Conservation (phyloP, 345 rosid species). For the Euphorbia pulcherrima region DNA sequence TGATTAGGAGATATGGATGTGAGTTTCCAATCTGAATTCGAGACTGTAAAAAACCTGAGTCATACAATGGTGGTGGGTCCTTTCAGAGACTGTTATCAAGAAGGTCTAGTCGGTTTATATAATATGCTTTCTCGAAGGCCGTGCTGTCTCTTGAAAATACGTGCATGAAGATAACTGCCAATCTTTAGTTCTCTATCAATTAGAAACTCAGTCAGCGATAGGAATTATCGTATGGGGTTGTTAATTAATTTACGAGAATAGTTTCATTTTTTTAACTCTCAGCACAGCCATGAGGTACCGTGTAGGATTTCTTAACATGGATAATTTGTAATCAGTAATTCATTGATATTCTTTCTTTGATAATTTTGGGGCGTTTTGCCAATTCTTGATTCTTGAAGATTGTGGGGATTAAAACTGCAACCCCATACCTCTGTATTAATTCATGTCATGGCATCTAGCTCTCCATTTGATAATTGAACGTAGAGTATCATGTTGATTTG, state of each 20-base stretch:
- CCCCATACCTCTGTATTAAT: not conserved
- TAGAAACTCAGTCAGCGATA: not conserved
- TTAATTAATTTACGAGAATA: too few species aligned
- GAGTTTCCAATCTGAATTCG: not conserved
- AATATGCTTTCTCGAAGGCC: not conserved
- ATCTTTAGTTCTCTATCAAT: too few species aligned
- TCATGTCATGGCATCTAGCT: not conserved
- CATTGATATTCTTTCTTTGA: too few species aligned
- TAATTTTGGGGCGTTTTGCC: too few species aligned
- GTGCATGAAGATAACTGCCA: not conserved
- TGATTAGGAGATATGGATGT: not conserved
- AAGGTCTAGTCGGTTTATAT: not conserved
- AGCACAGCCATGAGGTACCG: too few species aligned
- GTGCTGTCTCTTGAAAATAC: not conserved
- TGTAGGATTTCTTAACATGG: too few species aligned
- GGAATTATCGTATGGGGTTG: not conserved
- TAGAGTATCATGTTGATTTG: slow-evolving; percentile 1
- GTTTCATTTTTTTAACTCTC: too few species aligned
- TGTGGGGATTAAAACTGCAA: too few species aligned
- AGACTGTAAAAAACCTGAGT: not conserved
- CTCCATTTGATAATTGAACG: not conserved
- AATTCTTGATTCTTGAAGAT: too few species aligned
- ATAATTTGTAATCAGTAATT: too few species aligned
- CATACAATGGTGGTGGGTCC: not conserved
- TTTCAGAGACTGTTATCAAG: not conserved